phyloP scores from a whole-genome alignment of 257 asterid genomes.

The Penstemon eatonii region DNA sequence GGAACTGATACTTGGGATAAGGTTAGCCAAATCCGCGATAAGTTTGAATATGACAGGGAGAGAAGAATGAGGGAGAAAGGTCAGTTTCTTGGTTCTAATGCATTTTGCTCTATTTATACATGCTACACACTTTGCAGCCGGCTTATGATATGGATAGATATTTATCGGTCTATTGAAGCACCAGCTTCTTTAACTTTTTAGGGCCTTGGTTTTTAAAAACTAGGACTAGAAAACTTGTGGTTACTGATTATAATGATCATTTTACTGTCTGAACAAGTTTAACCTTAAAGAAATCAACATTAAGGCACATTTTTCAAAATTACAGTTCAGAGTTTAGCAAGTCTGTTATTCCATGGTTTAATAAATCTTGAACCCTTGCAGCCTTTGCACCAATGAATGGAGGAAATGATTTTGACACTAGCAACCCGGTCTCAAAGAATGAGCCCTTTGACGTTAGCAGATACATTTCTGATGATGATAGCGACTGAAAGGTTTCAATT shows the following conservation, averaged over 20 bases:
- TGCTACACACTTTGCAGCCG: slow-evolving; percentile 9
- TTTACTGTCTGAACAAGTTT: background rate
- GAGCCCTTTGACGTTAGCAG: slow-evolving; percentile 72
- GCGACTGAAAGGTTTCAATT: slow-evolving; percentile 30
- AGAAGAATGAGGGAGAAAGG: slow-evolving; percentile 91
- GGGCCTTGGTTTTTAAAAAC: slow-evolving; percentile 9
- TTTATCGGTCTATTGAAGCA: background rate
- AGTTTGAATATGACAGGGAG: slow-evolving; percentile 87
- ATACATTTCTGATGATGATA: slow-evolving; percentile 69
- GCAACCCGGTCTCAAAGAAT: slow-evolving; percentile 43
- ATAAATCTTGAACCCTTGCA: slow-evolving; percentile 37
- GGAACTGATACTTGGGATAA: slow-evolving; percentile 59
- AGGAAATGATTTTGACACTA: slow-evolving; percentile 38
- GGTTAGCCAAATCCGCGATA: slow-evolving; percentile 80
- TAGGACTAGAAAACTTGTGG: background rate
- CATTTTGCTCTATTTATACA: slow-evolving; percentile 12
- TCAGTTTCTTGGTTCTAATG: slow-evolving; percentile 32
- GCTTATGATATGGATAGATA: slow-evolving; percentile 19
- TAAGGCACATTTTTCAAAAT: background rate
- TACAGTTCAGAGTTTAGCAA: background rate
- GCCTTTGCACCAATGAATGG: slow-evolving; percentile 91
- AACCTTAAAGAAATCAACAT: background rate
- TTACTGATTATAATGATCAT: background rate
- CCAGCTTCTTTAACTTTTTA: background rate
- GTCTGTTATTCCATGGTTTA: slow-evolving; percentile 10